Percentiles rank a stretch among this genome's conserved stretches.
Evolutionary conservation across 306 rosid species (phyloP).

Genomic region (Trifolium subterraneum): DNA sequence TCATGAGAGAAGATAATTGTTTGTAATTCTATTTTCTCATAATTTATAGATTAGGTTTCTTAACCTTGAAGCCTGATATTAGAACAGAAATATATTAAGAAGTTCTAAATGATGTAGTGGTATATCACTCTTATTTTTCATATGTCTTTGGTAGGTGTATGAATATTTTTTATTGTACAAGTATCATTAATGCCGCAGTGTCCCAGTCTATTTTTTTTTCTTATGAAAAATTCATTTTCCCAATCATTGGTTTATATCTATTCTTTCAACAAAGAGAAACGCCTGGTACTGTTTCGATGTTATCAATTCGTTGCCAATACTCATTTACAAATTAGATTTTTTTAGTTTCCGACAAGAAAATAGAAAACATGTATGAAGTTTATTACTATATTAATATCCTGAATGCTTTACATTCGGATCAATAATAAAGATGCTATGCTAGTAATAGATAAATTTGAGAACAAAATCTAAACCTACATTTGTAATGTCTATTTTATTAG

Average conservation of each 20-base stretch:
- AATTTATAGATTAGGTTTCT: slow-evolving; percentile 32
- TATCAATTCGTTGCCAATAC: too few species aligned
- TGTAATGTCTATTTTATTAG: too few species aligned
- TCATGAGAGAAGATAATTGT: slow-evolving; percentile 56
- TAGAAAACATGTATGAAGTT: too few species aligned
- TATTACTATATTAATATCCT: too few species aligned
- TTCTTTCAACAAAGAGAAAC: not conserved
- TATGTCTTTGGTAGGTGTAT: not conserved
- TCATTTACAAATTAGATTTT: too few species aligned
- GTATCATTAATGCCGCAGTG: not conserved
- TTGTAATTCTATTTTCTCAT: not conserved
- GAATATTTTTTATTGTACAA: slow-evolving; percentile 7
- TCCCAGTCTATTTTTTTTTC: too few species aligned
- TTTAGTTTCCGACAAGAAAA: too few species aligned
- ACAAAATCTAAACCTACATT: too few species aligned
- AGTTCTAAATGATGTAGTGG: slow-evolving; percentile 22
- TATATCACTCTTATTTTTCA: slow-evolving; percentile 22
- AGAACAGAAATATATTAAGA: slow-evolving; percentile 24
- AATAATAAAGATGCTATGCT: too few species aligned
- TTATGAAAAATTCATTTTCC: not conserved
- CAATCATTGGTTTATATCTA: not conserved
- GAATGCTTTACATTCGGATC: too few species aligned
- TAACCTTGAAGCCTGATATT: slow-evolving; percentile 29
- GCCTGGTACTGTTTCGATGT: too few species aligned
- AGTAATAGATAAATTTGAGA: not conserved